Conservation (phyloP, 371 early-diverging fungal genomes). For the Entomophthora muscae region DNA sequence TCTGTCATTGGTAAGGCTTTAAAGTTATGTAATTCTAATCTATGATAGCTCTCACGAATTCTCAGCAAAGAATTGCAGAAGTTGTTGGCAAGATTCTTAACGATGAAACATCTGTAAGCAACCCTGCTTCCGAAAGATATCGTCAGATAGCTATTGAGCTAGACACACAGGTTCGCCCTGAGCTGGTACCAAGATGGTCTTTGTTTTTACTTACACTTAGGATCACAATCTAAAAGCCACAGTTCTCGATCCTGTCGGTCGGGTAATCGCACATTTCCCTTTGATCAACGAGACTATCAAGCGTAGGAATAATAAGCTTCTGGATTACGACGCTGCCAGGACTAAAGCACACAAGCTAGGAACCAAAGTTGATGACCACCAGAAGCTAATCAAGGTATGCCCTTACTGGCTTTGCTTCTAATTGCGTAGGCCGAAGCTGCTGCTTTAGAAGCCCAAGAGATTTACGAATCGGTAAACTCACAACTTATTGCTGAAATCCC, state of each 20-base stretch:
- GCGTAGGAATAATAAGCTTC: constrained; percentile 63
- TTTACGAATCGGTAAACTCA: constrained; percentile 64
- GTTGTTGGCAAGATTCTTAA: constrained; percentile 55
- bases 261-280: constrained; percentile 73
- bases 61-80: constrained; percentile 65
- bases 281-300: constrained; percentile 82
- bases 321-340: constrained; percentile 72
- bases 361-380: constrained; percentile 58
- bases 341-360: constrained; percentile 57
- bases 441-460: constrained; percentile 45
- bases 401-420: not conserved
- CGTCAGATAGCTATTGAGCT: constrained; percentile 53
- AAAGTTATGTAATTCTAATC: not conserved
- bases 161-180: constrained; percentile 58
- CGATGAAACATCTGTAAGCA: constrained; percentile 20
- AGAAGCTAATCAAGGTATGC: constrained; percentile 37
- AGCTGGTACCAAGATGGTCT: constrained; percentile 24
- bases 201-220: constrained; percentile 19
- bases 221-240: constrained; percentile 64
- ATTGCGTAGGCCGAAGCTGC: constrained; percentile 52
- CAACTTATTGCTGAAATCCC: constrained; percentile 76
- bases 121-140: constrained; percentile 35
- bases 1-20: constrained; percentile 38
- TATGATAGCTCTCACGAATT: constrained; percentile 46
- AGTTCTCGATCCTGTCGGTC: constrained; percentile 74